Base-by-base conservation (phyloP, 345 rosid genomes). In the Syzygium grande region DNA sequence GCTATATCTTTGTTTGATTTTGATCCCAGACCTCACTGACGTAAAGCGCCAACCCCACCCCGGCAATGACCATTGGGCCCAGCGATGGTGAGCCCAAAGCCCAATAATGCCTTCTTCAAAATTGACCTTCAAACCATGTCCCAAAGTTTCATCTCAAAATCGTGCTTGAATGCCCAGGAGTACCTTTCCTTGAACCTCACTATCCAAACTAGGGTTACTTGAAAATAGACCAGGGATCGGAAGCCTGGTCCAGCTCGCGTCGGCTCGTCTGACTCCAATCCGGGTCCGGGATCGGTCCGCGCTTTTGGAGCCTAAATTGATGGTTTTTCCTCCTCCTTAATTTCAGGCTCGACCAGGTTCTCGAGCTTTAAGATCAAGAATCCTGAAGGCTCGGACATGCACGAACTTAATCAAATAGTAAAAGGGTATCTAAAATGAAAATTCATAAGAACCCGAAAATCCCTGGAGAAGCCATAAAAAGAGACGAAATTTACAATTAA, bases 381-480 rank as follows among this genome's bases (percentile, higher is more conserved):
- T 7, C 13, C 19, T 11, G 27, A 19, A 73, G 49, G 43, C 14
- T 38, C 1, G 14, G 11, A 17, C 27, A 5, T 19, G 49, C 14
- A 9, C 13, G 2, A 68, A 68, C 79, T 34, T 17, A 17, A 55
- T 0, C 46, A 34, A 4, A 68, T 30, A 0, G 4, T 2, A 1
- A 68, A 41, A 3, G 46, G 46, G 46, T 6, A 51, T 3, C 1
- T 25, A 2, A 73, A 19, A 9, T 73, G 7, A 38, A 34, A 34
- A 34, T 9, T 34, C 34, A 16, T 68, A 73, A 9, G 1, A 9
- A 19, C 49, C 22, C 1, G 22, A 73, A 34, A 19, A 12, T 59
- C 5, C 13, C 3, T 0, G 0, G 2, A 30, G 41, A 68, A 17
- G 41, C 12, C 2, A 0, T 2, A 34, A 19, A 0, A 73, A 38